phyloP scores from a whole-genome alignment of 2,329 filamentous ascomycete species.

The Clonostachys sp. region DNA sequence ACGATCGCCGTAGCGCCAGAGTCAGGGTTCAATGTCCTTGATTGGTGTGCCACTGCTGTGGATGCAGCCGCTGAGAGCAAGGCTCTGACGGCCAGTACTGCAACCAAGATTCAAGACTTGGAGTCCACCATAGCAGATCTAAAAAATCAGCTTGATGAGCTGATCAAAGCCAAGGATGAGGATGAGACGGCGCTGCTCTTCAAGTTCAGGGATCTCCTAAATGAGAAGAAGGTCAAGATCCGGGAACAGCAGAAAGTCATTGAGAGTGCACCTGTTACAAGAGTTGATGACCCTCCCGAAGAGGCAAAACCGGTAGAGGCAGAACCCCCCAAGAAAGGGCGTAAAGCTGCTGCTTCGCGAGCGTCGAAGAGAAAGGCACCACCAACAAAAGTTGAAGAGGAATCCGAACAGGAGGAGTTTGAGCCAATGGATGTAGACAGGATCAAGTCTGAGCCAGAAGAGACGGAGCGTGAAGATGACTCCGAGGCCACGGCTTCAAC shows the following conservation, averaged over 20 bases:
- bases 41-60: constrained; percentile 63
- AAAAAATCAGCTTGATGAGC: constrained; percentile 58
- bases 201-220: constrained; percentile 67
- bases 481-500: constrained; percentile 34
- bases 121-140: constrained; percentile 55
- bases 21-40: constrained; percentile 58
- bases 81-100: constrained; percentile 34
- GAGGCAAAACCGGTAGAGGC: constrained; percentile 6
- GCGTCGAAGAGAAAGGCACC: constrained; percentile 45
- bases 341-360: constrained; percentile 28
- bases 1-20: constrained; percentile 42
- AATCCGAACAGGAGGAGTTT: constrained; percentile 37
- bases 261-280: constrained; percentile 13
- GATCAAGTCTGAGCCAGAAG: constrained; percentile 30
- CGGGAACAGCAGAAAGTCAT: constrained; percentile 66
- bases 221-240: constrained; percentile 78
- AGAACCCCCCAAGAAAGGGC: constrained; percentile 12
- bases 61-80: constrained; percentile 39
- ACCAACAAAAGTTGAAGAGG: constrained; percentile 16
- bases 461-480: constrained; percentile 32
- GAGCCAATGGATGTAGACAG: constrained; percentile 49
- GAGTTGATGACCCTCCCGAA: constrained; percentile 12
- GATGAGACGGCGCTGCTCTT: constrained; percentile 63
- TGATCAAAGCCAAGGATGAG: constrained; percentile 60
- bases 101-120: constrained; percentile 37